Conservation (phyloP, 495 filamentous ascomycete genomes). For the Parathielavia appendiculata region DNA sequence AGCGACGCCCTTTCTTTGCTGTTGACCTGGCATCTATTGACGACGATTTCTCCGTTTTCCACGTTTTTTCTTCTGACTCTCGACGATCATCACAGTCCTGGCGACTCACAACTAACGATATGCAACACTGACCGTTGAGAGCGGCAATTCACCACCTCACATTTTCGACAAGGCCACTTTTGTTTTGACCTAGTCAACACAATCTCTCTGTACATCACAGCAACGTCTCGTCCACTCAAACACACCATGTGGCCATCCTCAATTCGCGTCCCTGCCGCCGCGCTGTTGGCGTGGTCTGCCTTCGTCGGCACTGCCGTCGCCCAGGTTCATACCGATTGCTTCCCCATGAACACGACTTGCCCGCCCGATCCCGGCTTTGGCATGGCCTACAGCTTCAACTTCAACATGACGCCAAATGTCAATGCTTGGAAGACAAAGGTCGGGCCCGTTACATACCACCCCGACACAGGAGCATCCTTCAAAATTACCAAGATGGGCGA, state of each 20-base stretch:
- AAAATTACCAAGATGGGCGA: conserved; percentile 65
- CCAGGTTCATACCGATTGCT: conserved; percentile 63
- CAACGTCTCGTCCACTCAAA: background rate
- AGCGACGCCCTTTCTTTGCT: background rate
- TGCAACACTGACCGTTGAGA: background rate
- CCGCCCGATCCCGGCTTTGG: conserved; percentile 59
- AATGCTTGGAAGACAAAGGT: conserved; percentile 60
- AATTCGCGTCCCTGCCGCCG: conserved; percentile 32
- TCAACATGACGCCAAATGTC: conserved; percentile 58
- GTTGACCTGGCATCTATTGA: background rate
- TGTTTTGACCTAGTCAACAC: background rate
- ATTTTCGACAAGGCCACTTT: background rate
- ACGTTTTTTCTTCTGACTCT: background rate
- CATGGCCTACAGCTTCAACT: conserved; percentile 50
- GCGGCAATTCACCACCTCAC: background rate
- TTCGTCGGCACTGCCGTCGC: conserved; percentile 42
- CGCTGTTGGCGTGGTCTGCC: conserved; percentile 39
- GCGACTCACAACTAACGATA: conserved; percentile 6
- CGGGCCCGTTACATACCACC: conserved; percentile 50
- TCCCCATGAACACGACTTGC: conserved; percentile 60
- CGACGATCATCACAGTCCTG: conserved; percentile 4
- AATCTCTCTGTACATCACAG: background rate
- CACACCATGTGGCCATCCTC: conserved; percentile 31
- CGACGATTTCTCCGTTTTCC: background rate
- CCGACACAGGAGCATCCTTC: conserved; percentile 58